Evolutionary conservation across 2,329 filamentous ascomycete species (phyloP), one percentile per base, ranked within the genome.

Genomic region (Fusarium musae): DNA sequence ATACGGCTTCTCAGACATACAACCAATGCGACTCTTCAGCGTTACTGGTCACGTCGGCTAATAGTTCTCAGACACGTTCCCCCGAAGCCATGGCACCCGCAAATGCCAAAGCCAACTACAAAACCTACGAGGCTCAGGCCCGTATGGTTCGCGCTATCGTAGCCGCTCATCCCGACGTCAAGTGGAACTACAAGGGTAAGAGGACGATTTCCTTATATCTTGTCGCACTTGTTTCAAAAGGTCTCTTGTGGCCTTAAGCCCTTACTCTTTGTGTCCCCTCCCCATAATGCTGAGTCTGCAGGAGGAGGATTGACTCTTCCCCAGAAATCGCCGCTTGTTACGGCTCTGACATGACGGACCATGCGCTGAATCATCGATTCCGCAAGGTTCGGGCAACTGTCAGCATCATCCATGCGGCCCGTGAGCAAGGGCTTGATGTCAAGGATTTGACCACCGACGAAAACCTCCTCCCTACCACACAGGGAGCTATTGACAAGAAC

Each of bases 181-280:
- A 87, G 69, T 86, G 91, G 59, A 89, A 92, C 78, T 91, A 88
- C 79, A 88, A 87, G 76, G 89, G 90, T 92, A 85, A 83, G 88
- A 59, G 75, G 9, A 21, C 28, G 44, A 23, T 12, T 34, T 49
- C 50, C 13, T 40, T 66, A 43, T 66, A 9, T 66, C 26, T 37
- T 28, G 30, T 19, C 40, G 21, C 46, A 36, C 46, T 42, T 30
- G 30, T 47, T 21, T 21, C 30, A 4, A 21, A 21, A 10, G 40
- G 32, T 9, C 28, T 17, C 34, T 34, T 28, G 23, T 36, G 23
- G 34, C 42, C 23, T 26, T 19, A 7, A 26, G 17, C 10, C 19
- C 40, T 50, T 36, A 21, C 23, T 26, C 34, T 34, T 37, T 49
- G 40, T 36, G 23, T 28, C 34, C 32, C 30, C n/a, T 47, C 32